phyloP scores from a whole-genome alignment of 306 rosid genomes.

The Amphicarpaea edgeworthii region DNA sequence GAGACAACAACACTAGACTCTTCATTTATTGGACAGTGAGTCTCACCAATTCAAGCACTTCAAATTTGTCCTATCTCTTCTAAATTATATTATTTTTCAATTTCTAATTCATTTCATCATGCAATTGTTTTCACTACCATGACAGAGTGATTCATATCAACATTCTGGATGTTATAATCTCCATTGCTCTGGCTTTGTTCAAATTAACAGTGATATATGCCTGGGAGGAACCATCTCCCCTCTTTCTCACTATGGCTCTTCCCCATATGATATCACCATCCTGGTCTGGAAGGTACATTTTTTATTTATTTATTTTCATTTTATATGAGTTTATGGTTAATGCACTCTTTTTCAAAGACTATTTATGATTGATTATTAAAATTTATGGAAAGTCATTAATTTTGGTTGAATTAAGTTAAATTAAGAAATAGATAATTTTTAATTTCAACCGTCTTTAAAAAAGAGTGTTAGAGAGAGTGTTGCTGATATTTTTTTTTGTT shows the following conservation, averaged over 20 bases:
- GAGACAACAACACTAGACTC: constrained; percentile 66
- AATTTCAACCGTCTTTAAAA: too few relatives aligned
- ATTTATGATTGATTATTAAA: too few relatives aligned
- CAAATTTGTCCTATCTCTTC: constrained; percentile 16
- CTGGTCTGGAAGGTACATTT: constrained; percentile 74
- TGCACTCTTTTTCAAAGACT: too few relatives aligned
- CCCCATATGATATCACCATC: constrained; percentile 66
- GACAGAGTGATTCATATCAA: constrained; percentile 72
- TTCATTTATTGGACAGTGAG: constrained; percentile 72
- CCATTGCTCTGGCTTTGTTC: constrained; percentile 67
- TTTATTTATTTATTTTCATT: constrained; percentile 2
- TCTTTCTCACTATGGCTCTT: constrained; percentile 56
- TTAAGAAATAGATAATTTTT: too few relatives aligned
- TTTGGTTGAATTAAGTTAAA: too few relatives aligned
- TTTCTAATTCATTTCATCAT: constrained; percentile 38
- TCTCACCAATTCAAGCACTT: constrained; percentile 26
- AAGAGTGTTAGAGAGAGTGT: too few relatives aligned
- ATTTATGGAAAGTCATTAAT: too few relatives aligned
- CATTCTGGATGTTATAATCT: constrained; percentile 73
- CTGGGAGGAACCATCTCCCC: constrained; percentile 65
- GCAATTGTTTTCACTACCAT: constrained; percentile 19
- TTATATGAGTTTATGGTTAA: too few relatives aligned
- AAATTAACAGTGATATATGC: constrained; percentile 61
- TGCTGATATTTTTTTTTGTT: too few relatives aligned
- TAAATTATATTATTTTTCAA: not conserved